Evolutionary conservation across 805 yeast species (phyloP).

Genomic region (Teunomyces panamensis): DNA sequence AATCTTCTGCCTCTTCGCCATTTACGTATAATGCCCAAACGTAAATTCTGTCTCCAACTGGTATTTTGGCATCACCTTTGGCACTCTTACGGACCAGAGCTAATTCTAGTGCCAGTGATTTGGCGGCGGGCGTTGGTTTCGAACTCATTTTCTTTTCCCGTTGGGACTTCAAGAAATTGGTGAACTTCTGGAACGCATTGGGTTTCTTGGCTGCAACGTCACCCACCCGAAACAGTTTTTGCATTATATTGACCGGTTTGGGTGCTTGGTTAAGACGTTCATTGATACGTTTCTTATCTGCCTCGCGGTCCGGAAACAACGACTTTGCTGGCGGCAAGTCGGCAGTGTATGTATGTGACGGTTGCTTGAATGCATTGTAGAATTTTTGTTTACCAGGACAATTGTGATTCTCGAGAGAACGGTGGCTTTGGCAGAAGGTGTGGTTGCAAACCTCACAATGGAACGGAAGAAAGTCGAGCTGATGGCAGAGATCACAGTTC

Average conservation of each 20-base stretch:
- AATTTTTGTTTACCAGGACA: slow-evolving; percentile 21
- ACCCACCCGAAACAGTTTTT: slow-evolving; percentile 25
- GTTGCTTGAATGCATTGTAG: slow-evolving; percentile 2
- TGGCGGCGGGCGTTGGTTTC: not conserved
- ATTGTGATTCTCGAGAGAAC: slow-evolving; percentile 32
- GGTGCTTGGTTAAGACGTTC: slow-evolving; percentile 11
- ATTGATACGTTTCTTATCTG: slow-evolving; percentile 37
- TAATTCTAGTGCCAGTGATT: slow-evolving; percentile 21
- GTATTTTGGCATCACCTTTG: slow-evolving; percentile 49
- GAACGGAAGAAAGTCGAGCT: slow-evolving; percentile 59
- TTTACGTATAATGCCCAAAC: slow-evolving; percentile 46
- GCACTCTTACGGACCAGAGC: slow-evolving; percentile 45
- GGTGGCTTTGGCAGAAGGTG: slow-evolving; percentile 50
- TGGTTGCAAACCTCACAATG: slow-evolving; percentile 47
- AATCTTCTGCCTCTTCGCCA: slow-evolving; percentile 21
- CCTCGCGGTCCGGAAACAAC: slow-evolving; percentile 51
- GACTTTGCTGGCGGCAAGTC: slow-evolving; percentile 41
- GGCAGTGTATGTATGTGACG: slow-evolving; percentile 7
- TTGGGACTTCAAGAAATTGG: slow-evolving; percentile 26
- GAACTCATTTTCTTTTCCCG: slow-evolving; percentile 9
- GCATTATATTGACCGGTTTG: slow-evolving; percentile 23
- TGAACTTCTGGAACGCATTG: slow-evolving; percentile 26
- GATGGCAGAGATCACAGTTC: slow-evolving; percentile 51
- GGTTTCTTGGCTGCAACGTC: slow-evolving; percentile 19
- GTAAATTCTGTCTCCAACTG: slow-evolving; percentile 45